Percentiles rank a stretch among this genome's conserved stretches.
Evolutionary conservation across 805 yeast genomes (phyloP).

Genomic region (Ogataea ganodermae): DNA sequence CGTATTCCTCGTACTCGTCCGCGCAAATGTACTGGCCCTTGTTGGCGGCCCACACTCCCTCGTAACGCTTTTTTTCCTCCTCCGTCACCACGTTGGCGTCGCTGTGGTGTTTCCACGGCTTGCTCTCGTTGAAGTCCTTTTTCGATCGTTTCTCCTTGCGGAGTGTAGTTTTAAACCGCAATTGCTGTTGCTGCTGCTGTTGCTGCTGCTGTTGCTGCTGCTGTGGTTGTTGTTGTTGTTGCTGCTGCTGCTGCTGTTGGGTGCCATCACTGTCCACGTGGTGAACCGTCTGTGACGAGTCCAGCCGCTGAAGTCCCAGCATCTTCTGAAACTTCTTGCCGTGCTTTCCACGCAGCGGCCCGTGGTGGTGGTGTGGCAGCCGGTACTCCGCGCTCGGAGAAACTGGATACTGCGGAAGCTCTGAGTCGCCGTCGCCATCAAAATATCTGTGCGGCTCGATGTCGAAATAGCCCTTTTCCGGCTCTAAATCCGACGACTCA

Average conservation of each 20-base stretch:
- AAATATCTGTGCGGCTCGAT: background rate
- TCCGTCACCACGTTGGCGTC: slow-evolving; percentile 52
- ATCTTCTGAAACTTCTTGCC: slow-evolving; percentile 26
- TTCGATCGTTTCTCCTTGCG: slow-evolving; percentile 38
- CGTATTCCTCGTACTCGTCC: slow-evolving; percentile 14
- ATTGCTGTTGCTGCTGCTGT: slow-evolving; percentile 26
- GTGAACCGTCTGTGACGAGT: slow-evolving; percentile 11
- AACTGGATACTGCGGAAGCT: slow-evolving; percentile 27
- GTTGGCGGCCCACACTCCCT: slow-evolving; percentile 92
- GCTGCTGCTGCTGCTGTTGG: background rate
- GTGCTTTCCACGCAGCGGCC: slow-evolving; percentile 26
- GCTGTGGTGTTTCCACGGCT: slow-evolving; percentile 91
- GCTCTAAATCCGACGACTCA: slow-evolving; percentile 12
- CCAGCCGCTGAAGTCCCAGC: slow-evolving; percentile 23
- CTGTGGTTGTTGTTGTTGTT: slow-evolving; percentile 19
- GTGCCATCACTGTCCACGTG: background rate
- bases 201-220: background rate
- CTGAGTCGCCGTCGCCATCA: slow-evolving; percentile 6
- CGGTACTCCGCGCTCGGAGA: slow-evolving; percentile 16
- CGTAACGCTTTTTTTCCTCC: slow-evolving; percentile 83
- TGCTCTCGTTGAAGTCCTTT: slow-evolving; percentile 72
- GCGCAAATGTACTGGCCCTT: slow-evolving; percentile 56
- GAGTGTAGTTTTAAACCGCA: slow-evolving; percentile 54
- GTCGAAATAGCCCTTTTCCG: slow-evolving; percentile 2
- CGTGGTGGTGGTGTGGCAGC: slow-evolving; percentile 27